Evolutionary conservation across 805 yeast genomes (phyloP), one percentile per base, ranked within the genome.

Genomic region (Metschnikowia gruessii): DNA sequence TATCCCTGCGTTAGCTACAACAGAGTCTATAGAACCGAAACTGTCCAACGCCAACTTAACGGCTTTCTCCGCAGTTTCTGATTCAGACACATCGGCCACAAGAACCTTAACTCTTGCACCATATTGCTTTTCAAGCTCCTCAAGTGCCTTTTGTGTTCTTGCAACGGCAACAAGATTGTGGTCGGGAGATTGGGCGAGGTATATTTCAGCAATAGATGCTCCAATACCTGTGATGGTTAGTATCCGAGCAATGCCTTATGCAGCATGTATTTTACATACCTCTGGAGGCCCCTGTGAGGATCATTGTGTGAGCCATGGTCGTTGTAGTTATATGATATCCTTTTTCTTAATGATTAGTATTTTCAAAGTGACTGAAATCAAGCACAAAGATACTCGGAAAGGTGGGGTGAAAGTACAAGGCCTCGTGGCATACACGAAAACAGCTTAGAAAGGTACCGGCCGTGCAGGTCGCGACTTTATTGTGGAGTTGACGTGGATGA

Each of bases 1-100:
- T 0, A 84, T 80, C 5, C 96, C 96, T 1, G 96, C 96, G 63
- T 88, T 87, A 30, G 87, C 83, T 35, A 88, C 73, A 15, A 87
- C 58, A 0, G 87, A 75, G 59, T 86, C 81, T 33, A 89, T 65
- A 16, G 64, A 64, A 1, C 89, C 88, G 59, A 77, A 82, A 42
- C 67, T 69, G 4, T 58, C 53, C 6, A 79, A 56, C 1, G 87
- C 79, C 15, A 63, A 41, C 0, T 65, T 60, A 11, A 86, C 66
- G 1, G 82, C 71, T 4, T 59, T 50, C 2, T 60, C 50, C 4
- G 72, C 55, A 2, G 72, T 65, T 1, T 52, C 49, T 2, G 65
- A 63, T 13, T 78, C 73, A 0, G 83, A 62, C 4, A 88, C 75
- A 59, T 88, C 94, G 0, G 87, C 90, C 3, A 65, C 68, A 40